phyloP scores from a whole-genome alignment of 2,329 filamentous ascomycete genomes.

The Beauveria medogensis region DNA sequence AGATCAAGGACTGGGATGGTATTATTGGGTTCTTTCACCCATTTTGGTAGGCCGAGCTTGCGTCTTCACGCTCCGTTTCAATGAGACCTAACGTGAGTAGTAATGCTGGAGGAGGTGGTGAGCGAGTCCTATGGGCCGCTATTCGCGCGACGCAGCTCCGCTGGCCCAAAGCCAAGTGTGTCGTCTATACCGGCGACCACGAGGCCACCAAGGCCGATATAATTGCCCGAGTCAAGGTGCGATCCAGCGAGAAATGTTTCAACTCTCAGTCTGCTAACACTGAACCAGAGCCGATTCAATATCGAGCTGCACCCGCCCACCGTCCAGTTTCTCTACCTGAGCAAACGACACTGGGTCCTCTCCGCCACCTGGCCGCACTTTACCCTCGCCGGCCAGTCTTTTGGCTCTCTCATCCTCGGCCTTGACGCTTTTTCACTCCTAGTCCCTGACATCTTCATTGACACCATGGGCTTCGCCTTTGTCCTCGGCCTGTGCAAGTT shows the following conservation, averaged over 20 bases:
- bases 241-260: slow-evolving; percentile 4
- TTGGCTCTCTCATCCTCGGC: slow-evolving; percentile 79
- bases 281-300: slow-evolving; percentile 70
- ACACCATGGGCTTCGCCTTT: slow-evolving; percentile 98
- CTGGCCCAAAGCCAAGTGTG: slow-evolving; percentile 81
- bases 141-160: slow-evolving; percentile 82
- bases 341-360: slow-evolving; percentile 78
- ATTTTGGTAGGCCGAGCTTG: slow-evolving; percentile 61
- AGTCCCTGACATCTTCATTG: slow-evolving; percentile 87
- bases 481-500: slow-evolving; percentile 73
- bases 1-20: slow-evolving; percentile 62
- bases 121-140: slow-evolving; percentile 93
- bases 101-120: slow-evolving; percentile 92
- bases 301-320: slow-evolving; percentile 79
- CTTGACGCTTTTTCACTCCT: slow-evolving; percentile 91
- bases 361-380: slow-evolving; percentile 84
- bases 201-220: slow-evolving; percentile 76
- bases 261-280: slow-evolving; percentile 11
- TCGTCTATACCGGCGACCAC: slow-evolving; percentile 94
- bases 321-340: slow-evolving; percentile 83
- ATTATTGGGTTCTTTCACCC: slow-evolving; percentile 96
- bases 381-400: slow-evolving; percentile 85
- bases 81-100: slow-evolving; percentile 33
- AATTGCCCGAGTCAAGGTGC: slow-evolving; percentile 65
- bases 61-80: slow-evolving; percentile 10